Evolutionary conservation across 2,329 filamentous ascomycete species (phyloP).

Genomic region (Hypoxylon sp.): DNA sequence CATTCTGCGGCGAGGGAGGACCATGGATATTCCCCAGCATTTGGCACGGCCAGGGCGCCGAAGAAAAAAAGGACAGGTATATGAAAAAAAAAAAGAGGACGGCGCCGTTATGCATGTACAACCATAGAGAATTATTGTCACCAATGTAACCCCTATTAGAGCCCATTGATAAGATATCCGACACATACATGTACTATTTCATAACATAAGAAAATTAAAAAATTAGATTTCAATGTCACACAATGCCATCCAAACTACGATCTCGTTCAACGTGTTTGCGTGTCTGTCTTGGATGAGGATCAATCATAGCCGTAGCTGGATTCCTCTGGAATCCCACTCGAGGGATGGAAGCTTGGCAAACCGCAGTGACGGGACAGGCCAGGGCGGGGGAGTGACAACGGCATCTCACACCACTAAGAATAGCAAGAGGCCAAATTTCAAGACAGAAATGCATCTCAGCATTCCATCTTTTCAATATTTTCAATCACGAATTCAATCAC

Average conservation of each 20-base stretch:
- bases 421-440: background rate
- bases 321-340: background rate
- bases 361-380: background rate
- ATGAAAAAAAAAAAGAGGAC: background rate
- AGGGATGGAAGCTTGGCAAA: background rate
- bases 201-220: too few relatives aligned
- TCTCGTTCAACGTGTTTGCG: too few relatives aligned
- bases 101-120: constrained; percentile 5
- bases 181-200: constrained; percentile 21
- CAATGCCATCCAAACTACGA: background rate
- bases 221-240: too few relatives aligned
- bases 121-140: background rate
- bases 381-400: background rate
- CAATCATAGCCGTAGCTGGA: background rate
- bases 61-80: background rate
- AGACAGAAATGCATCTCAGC: too few relatives aligned
- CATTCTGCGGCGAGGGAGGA: background rate
- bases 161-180: constrained; percentile 26
- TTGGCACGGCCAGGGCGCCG: background rate
- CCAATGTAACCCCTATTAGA: too few relatives aligned
- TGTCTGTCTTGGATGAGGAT: background rate
- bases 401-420: background rate
- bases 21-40: background rate
- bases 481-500: too few relatives aligned
- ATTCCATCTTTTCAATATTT: too few relatives aligned